phyloP scores from a whole-genome alignment of 352 stramenopile genomes.

The Pythium pectinolyticum region DNA sequence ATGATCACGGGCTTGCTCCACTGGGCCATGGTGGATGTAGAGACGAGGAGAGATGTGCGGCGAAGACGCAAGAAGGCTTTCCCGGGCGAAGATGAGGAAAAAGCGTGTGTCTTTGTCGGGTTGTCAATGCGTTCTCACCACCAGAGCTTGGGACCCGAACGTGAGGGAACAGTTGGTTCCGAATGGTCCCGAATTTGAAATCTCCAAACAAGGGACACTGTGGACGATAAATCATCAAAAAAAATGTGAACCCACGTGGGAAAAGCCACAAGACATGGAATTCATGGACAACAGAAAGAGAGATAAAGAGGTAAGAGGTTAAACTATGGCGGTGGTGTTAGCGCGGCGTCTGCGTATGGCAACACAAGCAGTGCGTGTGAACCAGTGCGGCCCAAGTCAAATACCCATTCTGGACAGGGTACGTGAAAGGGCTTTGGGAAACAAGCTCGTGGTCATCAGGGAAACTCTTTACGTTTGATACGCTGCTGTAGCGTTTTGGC shows the following conservation, averaged over 20 bases:
- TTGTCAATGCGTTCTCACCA: conserved; percentile 16
- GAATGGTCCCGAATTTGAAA: conserved; percentile 26
- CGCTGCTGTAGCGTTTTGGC: too few species aligned
- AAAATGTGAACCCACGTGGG: not conserved
- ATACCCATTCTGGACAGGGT: too few species aligned
- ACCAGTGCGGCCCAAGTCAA: too few species aligned
- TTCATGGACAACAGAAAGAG: not conserved
- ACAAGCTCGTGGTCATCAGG: too few species aligned
- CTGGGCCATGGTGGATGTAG: conserved; percentile 53
- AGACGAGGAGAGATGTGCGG: not conserved
- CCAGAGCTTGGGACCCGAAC: conserved; percentile 20
- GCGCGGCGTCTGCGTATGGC: too few species aligned
- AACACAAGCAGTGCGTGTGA: too few species aligned
- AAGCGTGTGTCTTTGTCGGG: conserved; percentile 31
- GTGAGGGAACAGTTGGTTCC: conserved; percentile 13
- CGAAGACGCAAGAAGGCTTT: not conserved
- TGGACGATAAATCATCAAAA: too few species aligned
- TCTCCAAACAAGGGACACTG: conserved; percentile 11
- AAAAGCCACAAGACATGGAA: not conserved
- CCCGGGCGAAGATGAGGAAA: too few species aligned
- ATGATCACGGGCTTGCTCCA: conserved; percentile 83
- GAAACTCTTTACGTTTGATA: too few species aligned
- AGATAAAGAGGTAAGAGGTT: too few species aligned
- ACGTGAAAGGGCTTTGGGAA: too few species aligned
- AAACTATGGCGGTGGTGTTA: too few species aligned